A percentile compares a stretch with the other conserved stretches of the same genome.
These are phyloP conservation scores for Macrocystidia cucumis DNA, from an alignment of 1,284 basidiomycete species.

Conservation along the genomic window DNA sequence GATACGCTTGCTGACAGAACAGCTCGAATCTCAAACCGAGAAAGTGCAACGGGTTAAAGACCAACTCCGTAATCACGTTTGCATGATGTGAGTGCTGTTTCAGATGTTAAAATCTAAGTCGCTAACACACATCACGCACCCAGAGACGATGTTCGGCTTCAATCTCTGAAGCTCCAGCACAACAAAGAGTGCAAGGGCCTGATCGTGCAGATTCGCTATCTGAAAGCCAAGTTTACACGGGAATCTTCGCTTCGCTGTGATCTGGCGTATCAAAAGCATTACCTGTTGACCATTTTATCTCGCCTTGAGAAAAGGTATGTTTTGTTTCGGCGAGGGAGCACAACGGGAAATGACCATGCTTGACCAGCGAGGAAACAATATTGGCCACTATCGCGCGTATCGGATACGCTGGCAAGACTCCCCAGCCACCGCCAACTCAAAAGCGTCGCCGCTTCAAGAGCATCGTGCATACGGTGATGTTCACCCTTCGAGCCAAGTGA, in stretches of 20 bases:
- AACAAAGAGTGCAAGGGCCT: slow-evolving; percentile 84
- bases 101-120: background rate
- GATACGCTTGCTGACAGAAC: slow-evolving; percentile 57
- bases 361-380: slow-evolving; percentile 66
- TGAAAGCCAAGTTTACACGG: slow-evolving; percentile 87
- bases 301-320: slow-evolving; percentile 70
- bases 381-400: slow-evolving; percentile 72
- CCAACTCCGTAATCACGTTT: slow-evolving; percentile 46
- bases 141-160: slow-evolving; percentile 47
- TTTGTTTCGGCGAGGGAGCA: background rate
- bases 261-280: slow-evolving; percentile 83
- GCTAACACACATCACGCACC: background rate
- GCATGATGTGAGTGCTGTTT: slow-evolving; percentile 46
- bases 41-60: slow-evolving; percentile 35
- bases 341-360: slow-evolving; percentile 6
- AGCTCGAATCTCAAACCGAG: slow-evolving; percentile 52
- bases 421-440: slow-evolving; percentile 23
- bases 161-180: slow-evolving; percentile 57
- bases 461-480: slow-evolving; percentile 53
- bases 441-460: slow-evolving; percentile 48
- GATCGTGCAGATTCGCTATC: slow-evolving; percentile 83
- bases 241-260: slow-evolving; percentile 80
- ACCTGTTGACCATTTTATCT: slow-evolving; percentile 56
- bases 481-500: slow-evolving; percentile 63
- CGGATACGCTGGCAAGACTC: slow-evolving; percentile 56